Evolutionary conservation across 139 green algal species (phyloP).

Genomic region (Tetradesmus lagerheimii): DNA sequence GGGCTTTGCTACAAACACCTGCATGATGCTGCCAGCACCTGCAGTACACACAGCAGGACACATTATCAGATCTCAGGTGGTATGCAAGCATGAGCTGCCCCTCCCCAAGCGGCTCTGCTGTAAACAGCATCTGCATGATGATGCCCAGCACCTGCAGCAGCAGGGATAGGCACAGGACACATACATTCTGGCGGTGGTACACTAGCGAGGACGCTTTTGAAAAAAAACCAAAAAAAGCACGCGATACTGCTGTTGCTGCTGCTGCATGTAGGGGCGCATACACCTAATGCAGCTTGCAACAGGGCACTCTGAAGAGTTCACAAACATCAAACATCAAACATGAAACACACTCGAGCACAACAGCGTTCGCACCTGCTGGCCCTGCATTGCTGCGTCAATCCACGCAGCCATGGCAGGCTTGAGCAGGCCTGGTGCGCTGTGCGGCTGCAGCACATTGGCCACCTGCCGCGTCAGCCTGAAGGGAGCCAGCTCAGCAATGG

Average conservation of each 20-base stretch:
- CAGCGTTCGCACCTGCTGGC: background rate
- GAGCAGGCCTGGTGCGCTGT: slow-evolving; percentile 63
- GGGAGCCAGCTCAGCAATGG: slow-evolving; percentile 79
- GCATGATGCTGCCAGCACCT: too few relatives aligned
- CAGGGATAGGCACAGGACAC: background rate
- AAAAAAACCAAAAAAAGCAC: too few relatives aligned
- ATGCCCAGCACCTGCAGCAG: too few relatives aligned
- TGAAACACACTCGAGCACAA: background rate
- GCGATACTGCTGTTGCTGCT: too few relatives aligned
- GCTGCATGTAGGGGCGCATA: too few relatives aligned
- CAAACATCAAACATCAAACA: background rate
- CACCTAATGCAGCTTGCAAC: background rate
- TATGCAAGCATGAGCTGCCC: too few relatives aligned
- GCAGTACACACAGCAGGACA: too few relatives aligned
- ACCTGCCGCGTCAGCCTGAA: slow-evolving; percentile 81
- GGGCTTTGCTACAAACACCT: too few relatives aligned
- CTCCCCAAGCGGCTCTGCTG: too few relatives aligned
- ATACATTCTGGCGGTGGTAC: background rate
- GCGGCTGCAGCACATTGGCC: slow-evolving; percentile 63
- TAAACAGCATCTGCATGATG: too few relatives aligned
- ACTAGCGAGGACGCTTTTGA: background rate
- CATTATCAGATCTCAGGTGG: too few relatives aligned
- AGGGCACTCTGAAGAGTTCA: background rate
- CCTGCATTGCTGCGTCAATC: slow-evolving; percentile 54
- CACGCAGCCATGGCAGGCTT: slow-evolving; percentile 51